Percentiles rank a stretch among this genome's conserved stretches.
Conservation (phyloP, 1,284 basidiomycete genomes). For the Fomitopsis palustris region DNA sequence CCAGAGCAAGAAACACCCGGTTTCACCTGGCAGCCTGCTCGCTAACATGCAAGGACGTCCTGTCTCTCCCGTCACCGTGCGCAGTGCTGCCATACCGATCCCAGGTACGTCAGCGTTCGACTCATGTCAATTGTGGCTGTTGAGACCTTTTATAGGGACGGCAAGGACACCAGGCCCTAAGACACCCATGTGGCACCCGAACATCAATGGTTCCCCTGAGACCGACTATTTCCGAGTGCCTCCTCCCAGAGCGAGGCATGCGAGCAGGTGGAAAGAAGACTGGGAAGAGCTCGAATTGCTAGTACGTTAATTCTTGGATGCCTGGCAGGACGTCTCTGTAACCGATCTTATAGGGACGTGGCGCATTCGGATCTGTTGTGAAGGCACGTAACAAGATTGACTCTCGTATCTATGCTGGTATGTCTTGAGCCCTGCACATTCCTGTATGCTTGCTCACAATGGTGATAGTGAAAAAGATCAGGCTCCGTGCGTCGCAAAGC, state of each 20-base stretch:
- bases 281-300: conserved; percentile 80
- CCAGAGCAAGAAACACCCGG: conserved; percentile 48
- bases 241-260: conserved; percentile 40
- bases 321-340: neutral
- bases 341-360: conserved; percentile 62
- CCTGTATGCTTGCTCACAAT: neutral
- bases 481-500: conserved; percentile 73
- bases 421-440: conserved; percentile 14
- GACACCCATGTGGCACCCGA: conserved; percentile 42
- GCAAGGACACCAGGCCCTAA: conserved; percentile 33
- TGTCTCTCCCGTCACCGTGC: conserved; percentile 15
- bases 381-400: conserved; percentile 89
- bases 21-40: conserved; percentile 46
- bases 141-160: neutral
- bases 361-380: conserved; percentile 92
- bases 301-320: conserved; percentile 34
- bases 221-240: conserved; percentile 51
- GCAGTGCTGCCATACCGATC: conserved; percentile 32
- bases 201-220: conserved; percentile 52
- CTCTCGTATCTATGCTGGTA: conserved; percentile 68
- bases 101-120: conserved; percentile 19
- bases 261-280: conserved; percentile 80
- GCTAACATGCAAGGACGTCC: conserved; percentile 29
- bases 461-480: conserved; percentile 83
- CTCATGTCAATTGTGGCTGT: neutral